phyloP scores from a whole-genome alignment of 495 filamentous ascomycete species.

The Halenospora varia region DNA sequence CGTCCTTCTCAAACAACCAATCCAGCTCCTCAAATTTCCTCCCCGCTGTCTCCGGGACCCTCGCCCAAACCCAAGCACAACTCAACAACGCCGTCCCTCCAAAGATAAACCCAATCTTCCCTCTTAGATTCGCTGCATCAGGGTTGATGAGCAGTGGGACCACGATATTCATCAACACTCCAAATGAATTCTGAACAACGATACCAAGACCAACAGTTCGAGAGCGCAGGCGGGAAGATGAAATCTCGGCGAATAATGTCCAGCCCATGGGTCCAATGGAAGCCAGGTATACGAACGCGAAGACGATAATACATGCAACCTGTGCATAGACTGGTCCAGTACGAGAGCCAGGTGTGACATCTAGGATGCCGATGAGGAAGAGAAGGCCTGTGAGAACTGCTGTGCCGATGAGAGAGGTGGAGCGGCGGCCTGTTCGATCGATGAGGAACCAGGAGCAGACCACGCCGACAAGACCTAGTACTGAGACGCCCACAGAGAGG shows the following conservation, averaged over 20 bases:
- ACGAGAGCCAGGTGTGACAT: neutral
- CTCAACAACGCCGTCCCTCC: slow-evolving; percentile 40
- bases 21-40: slow-evolving; percentile 70
- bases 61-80: slow-evolving; percentile 46
- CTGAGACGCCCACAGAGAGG: slow-evolving; percentile 42
- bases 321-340: slow-evolving; percentile 4
- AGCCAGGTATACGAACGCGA: slow-evolving; percentile 9
- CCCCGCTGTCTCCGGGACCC: slow-evolving; percentile 65
- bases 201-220: slow-evolving; percentile 62
- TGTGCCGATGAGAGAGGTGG: slow-evolving; percentile 31
- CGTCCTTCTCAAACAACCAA: slow-evolving; percentile 57
- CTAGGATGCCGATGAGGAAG: slow-evolving; percentile 27
- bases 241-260: slow-evolving; percentile 9
- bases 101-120: slow-evolving; percentile 66
- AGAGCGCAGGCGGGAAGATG: slow-evolving; percentile 44
- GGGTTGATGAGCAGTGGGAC: slow-evolving; percentile 66
- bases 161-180: slow-evolving; percentile 57
- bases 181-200: slow-evolving; percentile 52
- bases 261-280: slow-evolving; percentile 10
- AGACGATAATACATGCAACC: slow-evolving; percentile 11
- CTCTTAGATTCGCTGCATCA: slow-evolving; percentile 56
- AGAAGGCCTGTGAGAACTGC: slow-evolving; percentile 2
- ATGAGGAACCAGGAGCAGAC: slow-evolving; percentile 49
- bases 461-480: slow-evolving; percentile 46
- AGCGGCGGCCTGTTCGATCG: slow-evolving; percentile 42